phyloP scores from a whole-genome alignment of 1,139 yeast species.

The Candida sp. region DNA sequence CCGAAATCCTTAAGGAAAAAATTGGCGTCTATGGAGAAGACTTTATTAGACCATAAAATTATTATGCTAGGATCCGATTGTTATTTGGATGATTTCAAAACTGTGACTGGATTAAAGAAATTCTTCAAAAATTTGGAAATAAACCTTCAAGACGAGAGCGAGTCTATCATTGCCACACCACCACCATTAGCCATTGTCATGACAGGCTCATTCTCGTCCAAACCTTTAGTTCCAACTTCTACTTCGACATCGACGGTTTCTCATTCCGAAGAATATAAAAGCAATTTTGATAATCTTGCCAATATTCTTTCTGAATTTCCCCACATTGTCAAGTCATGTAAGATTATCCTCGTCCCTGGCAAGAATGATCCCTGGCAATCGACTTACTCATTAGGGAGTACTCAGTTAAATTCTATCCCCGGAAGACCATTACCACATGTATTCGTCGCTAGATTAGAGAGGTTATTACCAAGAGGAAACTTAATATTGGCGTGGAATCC shows the following conservation, averaged over 20 bases:
- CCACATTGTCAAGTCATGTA: constrained; percentile 27
- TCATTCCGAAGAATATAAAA: constrained; percentile 58
- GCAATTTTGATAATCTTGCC: constrained; percentile 72
- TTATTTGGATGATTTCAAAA: constrained; percentile 55
- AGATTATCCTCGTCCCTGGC: constrained; percentile 78
- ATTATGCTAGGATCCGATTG: constrained; percentile 75
- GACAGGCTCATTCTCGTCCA: constrained; percentile 61
- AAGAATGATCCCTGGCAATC: constrained; percentile 93
- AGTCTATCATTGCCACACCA: constrained; percentile 25
- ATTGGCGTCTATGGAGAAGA: constrained; percentile 54
- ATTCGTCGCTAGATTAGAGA: constrained; percentile 64
- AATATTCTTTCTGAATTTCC: constrained; percentile 36
- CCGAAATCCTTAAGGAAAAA: constrained; percentile 57
- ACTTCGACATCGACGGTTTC: constrained; percentile 39
- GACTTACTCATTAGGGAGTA: constrained; percentile 59
- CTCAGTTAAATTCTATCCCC: constrained; percentile 65
- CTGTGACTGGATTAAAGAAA: constrained; percentile 60
- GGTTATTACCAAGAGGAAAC: constrained; percentile 60
- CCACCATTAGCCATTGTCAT: constrained; percentile 51
- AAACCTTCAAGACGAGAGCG: constrained; percentile 3
- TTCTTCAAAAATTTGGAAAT: constrained; percentile 48
- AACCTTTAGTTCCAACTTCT: constrained; percentile 52
- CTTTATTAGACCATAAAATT: constrained; percentile 52
- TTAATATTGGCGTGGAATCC: constrained; percentile 72
- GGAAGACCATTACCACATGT: constrained; percentile 65